Base-by-base conservation (phyloP, 345 rosid species). In the Murraya paniculata region DNA sequence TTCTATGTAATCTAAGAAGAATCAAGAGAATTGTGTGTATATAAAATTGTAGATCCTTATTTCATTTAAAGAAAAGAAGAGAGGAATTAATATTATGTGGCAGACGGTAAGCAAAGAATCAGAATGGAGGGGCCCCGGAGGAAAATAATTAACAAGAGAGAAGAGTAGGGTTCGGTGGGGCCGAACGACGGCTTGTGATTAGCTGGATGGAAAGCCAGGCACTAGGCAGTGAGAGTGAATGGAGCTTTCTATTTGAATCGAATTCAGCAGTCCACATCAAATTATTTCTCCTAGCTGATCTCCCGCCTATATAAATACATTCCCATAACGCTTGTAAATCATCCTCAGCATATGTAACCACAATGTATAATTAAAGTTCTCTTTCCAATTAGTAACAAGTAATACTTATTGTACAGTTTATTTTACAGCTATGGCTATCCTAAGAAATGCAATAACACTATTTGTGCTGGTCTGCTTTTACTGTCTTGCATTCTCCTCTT, bases 201-300 rank as follows among this genome's bases (percentile, higher is more conserved):
- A 93, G 98, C 97, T 93, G 97, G 85, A 87, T 58, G 68, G 93
- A 91, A 93, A 87, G 88, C 87, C 71, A 85, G 83, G 76, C 78
- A 45, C 87, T 78, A 87, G 83, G 77, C 78, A 45, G 55, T 13
- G 74, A 80, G 4, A 4, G 48, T 50, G 19, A 50, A 50, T 78
- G 87, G 65, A 67, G 74, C 80, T 64, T 82, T 87, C 85, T 59
- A 68, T 77, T 85, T 83, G 68, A 75, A 82, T 77, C 81, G 68
- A 73, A 83, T 78, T 81, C 64, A 69, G 77, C 82, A 27, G 64
- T 86, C 90, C 80, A 71, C 84, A 1, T 82, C 81, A 59, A 58
- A 74, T 41, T 35, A 68, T 27, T 76, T 45, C 80, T 45, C 64
- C 18, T 64, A 1, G 22, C 18, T 35, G 41, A 60, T 57, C 79